Conservation (phyloP, 176 grass and related monocot genomes). For the Eragrostis curvula region DNA sequence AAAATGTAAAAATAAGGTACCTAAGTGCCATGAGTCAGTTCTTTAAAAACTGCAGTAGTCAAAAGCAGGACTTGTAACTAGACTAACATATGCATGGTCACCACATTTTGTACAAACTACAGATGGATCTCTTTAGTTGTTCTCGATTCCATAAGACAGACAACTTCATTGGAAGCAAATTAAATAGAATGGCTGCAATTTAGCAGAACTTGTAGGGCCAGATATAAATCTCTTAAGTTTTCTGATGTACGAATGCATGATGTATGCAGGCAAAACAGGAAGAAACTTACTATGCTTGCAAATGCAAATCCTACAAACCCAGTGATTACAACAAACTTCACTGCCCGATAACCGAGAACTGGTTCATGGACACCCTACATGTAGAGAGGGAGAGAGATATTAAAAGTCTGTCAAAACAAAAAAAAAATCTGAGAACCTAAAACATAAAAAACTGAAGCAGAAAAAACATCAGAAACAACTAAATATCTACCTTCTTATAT, state of each 20-base stretch:
- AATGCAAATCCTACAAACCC: slow-evolving; percentile 92
- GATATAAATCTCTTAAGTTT: slow-evolving; percentile 12
- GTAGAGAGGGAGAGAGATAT: slow-evolving; percentile 13
- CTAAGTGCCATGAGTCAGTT: background rate
- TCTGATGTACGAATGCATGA: too few species aligned
- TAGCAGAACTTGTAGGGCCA: slow-evolving; percentile 6
- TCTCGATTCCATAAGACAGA: slow-evolving; percentile 29
- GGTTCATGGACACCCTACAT: slow-evolving; percentile 79
- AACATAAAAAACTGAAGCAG: slow-evolving; percentile 29
- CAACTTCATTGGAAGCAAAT: slow-evolving; percentile 25
- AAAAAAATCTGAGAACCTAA: slow-evolving; percentile 22
- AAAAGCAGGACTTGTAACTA: slow-evolving; percentile 30
- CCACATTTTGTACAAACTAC: slow-evolving; percentile 16
- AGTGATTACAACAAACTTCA: slow-evolving; percentile 77
- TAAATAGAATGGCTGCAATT: background rate
- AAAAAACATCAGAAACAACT: slow-evolving; percentile 7
- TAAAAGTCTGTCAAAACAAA: slow-evolving; percentile 28
- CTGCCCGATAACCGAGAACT: slow-evolving; percentile 71
- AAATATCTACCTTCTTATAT: slow-evolving; percentile 84
- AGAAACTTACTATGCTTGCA: slow-evolving; percentile 82
- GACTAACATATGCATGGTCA: slow-evolving; percentile 24
- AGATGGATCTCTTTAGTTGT: slow-evolving; percentile 19
- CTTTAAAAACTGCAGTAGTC: background rate
- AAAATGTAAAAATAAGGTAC: background rate
- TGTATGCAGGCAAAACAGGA: slow-evolving; percentile 15